Evolutionary conservation across 176 grass and related monocot genomes (phyloP), one percentile per base, ranked within the genome.

Genomic region (Leersia perrieri): DNA sequence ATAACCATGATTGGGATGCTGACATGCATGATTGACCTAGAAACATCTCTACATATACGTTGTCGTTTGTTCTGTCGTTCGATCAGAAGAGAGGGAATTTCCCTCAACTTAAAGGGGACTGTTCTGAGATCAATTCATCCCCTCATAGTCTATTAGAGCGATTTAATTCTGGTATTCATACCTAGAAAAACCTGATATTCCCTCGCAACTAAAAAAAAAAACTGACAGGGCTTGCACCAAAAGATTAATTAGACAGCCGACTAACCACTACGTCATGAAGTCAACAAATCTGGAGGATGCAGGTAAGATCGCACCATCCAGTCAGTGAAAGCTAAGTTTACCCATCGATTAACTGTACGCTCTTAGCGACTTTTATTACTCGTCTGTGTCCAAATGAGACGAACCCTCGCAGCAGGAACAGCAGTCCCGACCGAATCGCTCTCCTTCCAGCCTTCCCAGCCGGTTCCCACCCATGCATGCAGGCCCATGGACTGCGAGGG

Each of bases 241-340:
- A 31, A 20, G 65, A 53, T 22, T 5, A 55, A 53, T 22, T 5
- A 55, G 44, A 22, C 60, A 58, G 76, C 85, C 86, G 41, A 77
- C 73, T 63, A 1, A 34, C 41, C 32, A 27, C 41, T 26, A 27
- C 73, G 31, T 49, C 26, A 23, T 20, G 3, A 8, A 35, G 78
- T 51, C 64, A 70, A 76, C 51, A 51, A 35, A 33, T 31, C 16
- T 5, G 25, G 5, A 27, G 30, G 53, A 29, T 4, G 61, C 36
- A 39, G 74, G 60, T 47, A 39, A 26, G 49, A 63, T 28, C 12
- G 30, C 53, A 25, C 14, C 32, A 63, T 9, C 36, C 22, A 18
- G 68, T 11, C 42, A 1, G 40, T 16, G 31, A 79, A 79, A 79
- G 58, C 10, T 15, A 7, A 73, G 7, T 39, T 63, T 12, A 31